phyloP scores from a whole-genome alignment of 176 grass and related monocot species.

The Chrysopogon serrulatus region DNA sequence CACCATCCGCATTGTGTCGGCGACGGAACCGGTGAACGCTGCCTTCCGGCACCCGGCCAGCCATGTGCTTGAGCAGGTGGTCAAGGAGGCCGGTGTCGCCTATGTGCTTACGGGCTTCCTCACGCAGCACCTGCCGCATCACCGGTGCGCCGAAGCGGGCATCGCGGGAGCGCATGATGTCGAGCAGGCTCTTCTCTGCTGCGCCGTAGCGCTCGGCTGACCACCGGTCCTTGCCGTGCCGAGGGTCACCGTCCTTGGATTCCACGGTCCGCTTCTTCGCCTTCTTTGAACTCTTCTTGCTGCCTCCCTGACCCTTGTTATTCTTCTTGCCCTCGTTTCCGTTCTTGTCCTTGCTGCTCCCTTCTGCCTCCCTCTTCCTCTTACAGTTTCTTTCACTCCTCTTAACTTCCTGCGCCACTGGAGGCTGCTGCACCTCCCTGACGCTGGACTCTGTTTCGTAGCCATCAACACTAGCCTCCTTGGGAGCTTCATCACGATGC shows the following conservation, averaged over 20 bases:
- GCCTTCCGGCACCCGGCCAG: conserved; percentile 52
- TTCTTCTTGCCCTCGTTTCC: conserved; percentile 18
- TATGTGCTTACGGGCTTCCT: conserved; percentile 81
- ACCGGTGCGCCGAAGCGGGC: conserved; percentile 53
- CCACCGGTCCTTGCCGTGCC: conserved; percentile 68
- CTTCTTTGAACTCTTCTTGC: conserved; percentile 26
- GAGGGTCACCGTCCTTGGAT: conserved; percentile 39
- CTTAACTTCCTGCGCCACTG: conserved; percentile 3
- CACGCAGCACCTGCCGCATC: conserved; percentile 59
- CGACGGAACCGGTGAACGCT: conserved; percentile 63
- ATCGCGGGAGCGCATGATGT: conserved; percentile 55
- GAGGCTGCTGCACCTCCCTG: conserved; percentile 18
- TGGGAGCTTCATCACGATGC: conserved; percentile 38
- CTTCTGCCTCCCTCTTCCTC: conserved; percentile 35
- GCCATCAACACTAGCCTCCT: conserved; percentile 20
- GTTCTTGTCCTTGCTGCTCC: conserved; percentile 13
- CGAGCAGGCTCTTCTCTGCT: conserved; percentile 60
- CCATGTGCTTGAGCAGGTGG: conserved; percentile 90
- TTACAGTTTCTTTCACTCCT: conserved; percentile 29
- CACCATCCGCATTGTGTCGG: conserved; percentile 78
- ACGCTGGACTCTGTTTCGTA: conserved; percentile 39
- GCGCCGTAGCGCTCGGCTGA: conserved; percentile 63
- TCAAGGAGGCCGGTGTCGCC: conserved; percentile 92
- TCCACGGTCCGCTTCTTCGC: conserved; percentile 38
- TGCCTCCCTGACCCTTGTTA: not conserved